A percentile compares a stretch with the other conserved stretches of the same genome.
phyloP scores from a whole-genome alignment of 441 rosid genomes.

The Biscutella laevigata region DNA sequence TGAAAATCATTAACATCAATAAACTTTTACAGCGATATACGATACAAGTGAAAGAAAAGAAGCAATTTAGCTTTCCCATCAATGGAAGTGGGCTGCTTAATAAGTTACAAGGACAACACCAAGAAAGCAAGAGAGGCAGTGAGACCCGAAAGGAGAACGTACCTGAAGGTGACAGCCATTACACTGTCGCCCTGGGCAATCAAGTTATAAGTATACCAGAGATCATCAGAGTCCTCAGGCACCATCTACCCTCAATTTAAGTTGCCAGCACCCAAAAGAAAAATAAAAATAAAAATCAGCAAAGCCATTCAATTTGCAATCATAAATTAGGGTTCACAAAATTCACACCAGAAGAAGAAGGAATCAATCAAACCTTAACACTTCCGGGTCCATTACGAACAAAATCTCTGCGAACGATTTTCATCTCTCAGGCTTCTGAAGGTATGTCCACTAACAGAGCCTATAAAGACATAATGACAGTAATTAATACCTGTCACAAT shows the following conservation, averaged over 20 bases:
- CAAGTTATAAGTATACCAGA: constrained; percentile 83
- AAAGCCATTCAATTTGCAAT: background rate
- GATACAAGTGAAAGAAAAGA: background rate
- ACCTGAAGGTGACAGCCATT: constrained; percentile 89
- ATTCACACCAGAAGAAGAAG: background rate
- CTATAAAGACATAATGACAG: background rate
- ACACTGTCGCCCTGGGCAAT: constrained; percentile 66
- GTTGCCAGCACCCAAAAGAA: background rate
- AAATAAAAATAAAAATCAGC: background rate
- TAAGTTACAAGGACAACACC: background rate
- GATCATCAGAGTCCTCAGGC: constrained; percentile 78
- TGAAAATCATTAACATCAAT: background rate
- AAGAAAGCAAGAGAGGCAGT: background rate
- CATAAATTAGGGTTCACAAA: background rate
- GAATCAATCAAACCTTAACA: constrained; percentile 50
- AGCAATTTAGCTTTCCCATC: background rate
- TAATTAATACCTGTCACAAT: background rate
- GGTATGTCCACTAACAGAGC: background rate
- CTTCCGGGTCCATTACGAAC: constrained; percentile 70
- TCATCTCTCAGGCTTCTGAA: constrained; percentile 34
- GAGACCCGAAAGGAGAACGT: background rate
- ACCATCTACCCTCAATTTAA: constrained; percentile 43
- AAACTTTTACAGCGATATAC: background rate
- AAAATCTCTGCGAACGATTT: constrained; percentile 45
- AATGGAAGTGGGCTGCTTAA: background rate